These are phyloP conservation scores for Penicillium longicatenatum DNA, from an alignment of 495 filamentous ascomycete genomes.

Conservation along the genomic window DNA sequence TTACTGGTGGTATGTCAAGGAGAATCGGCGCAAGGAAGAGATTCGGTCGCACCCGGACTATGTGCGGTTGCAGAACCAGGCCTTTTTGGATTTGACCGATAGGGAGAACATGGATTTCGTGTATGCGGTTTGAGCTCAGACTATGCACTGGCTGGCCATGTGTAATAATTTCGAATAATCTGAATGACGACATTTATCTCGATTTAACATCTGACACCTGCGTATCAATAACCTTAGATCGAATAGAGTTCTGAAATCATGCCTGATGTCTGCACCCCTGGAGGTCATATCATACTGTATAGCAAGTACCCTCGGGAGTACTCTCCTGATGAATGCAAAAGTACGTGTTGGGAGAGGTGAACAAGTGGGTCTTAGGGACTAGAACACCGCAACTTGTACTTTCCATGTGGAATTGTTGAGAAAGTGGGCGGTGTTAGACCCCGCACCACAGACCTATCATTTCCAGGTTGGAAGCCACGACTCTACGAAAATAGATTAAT, in stretches of 20 bases:
- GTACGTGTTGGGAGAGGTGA: not conserved
- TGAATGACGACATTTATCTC: not conserved
- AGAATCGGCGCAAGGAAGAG: slow-evolving; percentile 64
- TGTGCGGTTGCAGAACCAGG: slow-evolving; percentile 67
- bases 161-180: not conserved
- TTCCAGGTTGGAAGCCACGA: not conserved
- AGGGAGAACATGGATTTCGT: slow-evolving; percentile 11
- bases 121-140: slow-evolving; percentile 10
- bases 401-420: not conserved
- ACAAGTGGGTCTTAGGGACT: not conserved
- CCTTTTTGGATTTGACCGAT: slow-evolving; percentile 10
- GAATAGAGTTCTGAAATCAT: too few species aligned
- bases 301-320: too few species aligned
- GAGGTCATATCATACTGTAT: too few species aligned
- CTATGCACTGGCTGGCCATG: not conserved
- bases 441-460: not conserved
- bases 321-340: not conserved
- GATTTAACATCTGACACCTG: not conserved
- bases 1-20: slow-evolving; percentile 58
- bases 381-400: not conserved
- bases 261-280: too few species aligned
- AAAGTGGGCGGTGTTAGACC: not conserved
- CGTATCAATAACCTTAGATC: not conserved
- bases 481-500: not conserved
- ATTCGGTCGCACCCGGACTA: slow-evolving; percentile 58